A percentile compares a stretch with the other conserved stretches of the same genome.
phyloP scores from a whole-genome alignment of 768 basidiomycete genomes.

The Megacollybia marginata region DNA sequence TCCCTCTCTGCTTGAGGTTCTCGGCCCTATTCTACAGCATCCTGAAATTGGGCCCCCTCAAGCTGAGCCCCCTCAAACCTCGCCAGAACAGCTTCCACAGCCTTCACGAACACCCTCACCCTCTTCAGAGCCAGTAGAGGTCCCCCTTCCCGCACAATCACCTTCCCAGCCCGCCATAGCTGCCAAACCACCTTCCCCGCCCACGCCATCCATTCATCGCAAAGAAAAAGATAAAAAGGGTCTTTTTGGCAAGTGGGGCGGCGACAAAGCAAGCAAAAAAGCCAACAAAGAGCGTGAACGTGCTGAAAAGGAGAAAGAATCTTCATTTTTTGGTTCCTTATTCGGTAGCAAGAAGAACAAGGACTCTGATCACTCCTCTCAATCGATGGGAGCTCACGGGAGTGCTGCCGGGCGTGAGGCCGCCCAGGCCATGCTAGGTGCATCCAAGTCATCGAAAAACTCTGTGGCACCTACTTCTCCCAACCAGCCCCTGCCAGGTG shows the following conservation, averaged over 20 bases:
- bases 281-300: slow-evolving; percentile 8
- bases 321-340: slow-evolving; percentile 86
- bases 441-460: slow-evolving; percentile 72
- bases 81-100: slow-evolving; percentile 21
- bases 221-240: slow-evolving; percentile 74
- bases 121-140: slow-evolving; percentile 16
- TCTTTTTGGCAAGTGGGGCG: slow-evolving; percentile 58
- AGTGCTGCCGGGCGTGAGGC: slow-evolving; percentile 71
- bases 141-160: slow-evolving; percentile 16
- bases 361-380: slow-evolving; percentile 39
- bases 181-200: slow-evolving; percentile 22
- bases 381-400: slow-evolving; percentile 17
- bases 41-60: slow-evolving; percentile 62
- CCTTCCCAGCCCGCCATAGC: slow-evolving; percentile 12
- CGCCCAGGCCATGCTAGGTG: slow-evolving; percentile 79
- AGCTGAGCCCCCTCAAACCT: slow-evolving; percentile 32
- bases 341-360: slow-evolving; percentile 90
- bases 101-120: slow-evolving; percentile 61
- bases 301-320: slow-evolving; percentile 56
- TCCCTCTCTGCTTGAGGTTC: slow-evolving; percentile 22
- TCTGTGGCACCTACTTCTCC: slow-evolving; percentile 58
- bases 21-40: slow-evolving; percentile 48
- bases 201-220: slow-evolving; percentile 32
- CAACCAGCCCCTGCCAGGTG: slow-evolving; percentile 21
- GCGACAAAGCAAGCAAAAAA: slow-evolving; percentile 60